Percentiles rank a stretch among this genome's conserved stretches.
Conservation (phyloP, 1,139 yeast species). For the Lodderomyces jiufengensis region DNA sequence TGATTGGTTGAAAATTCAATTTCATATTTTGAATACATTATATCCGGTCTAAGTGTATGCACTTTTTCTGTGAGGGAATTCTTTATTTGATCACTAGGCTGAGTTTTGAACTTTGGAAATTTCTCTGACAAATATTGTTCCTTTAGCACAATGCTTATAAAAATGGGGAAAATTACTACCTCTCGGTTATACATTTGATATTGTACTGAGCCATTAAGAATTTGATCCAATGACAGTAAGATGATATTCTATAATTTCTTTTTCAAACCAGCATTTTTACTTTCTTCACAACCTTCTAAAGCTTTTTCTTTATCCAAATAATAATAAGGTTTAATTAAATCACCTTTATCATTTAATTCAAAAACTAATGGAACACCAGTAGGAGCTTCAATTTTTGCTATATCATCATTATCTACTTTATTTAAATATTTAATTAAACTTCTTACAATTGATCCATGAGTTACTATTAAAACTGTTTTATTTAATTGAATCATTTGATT, state of each 20-base stretch:
- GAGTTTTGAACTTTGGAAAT: too few species aligned
- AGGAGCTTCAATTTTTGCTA: conserved; percentile 66
- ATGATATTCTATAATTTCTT: conserved; percentile 2
- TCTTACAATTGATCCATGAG: conserved; percentile 76
- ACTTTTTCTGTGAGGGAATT: too few species aligned
- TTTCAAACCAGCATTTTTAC: conserved; percentile 52
- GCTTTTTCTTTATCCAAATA: conserved; percentile 75
- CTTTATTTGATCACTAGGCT: too few species aligned
- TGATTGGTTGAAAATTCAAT: too few species aligned
- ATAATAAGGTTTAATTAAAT: conserved; percentile 42
- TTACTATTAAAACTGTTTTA: conserved; percentile 56
- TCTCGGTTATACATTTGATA: too few species aligned
- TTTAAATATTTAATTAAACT: conserved; percentile 60
- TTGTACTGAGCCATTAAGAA: too few species aligned
- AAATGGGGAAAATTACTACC: too few species aligned
- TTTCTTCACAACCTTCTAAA: conserved; percentile 58
- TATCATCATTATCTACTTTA: conserved; percentile 57
- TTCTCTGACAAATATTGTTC: too few species aligned
- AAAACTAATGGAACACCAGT: conserved; percentile 72
- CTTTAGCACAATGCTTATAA: too few species aligned
- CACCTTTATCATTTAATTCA: conserved; percentile 45
- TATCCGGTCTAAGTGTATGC: too few species aligned
- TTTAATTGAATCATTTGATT: conserved; percentile 32
- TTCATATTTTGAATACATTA: too few species aligned
- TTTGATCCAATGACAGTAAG: too few species aligned